Percentiles rank a stretch among this genome's conserved stretches.
phyloP scores from a whole-genome alignment of 495 filamentous ascomycete genomes.

The Penicillium pulvis region DNA sequence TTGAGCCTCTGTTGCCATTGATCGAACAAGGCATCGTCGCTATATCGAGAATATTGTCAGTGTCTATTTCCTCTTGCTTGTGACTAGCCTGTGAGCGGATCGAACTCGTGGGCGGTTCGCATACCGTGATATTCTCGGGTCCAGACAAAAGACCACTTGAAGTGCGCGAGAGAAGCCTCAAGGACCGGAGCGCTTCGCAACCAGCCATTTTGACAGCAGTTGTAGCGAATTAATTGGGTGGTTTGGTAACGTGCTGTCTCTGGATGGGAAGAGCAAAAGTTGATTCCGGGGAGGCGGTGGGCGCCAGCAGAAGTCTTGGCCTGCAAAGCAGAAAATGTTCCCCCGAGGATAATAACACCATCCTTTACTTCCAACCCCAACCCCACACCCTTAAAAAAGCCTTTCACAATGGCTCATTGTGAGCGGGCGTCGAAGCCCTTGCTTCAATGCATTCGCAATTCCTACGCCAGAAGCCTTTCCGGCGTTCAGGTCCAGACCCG shows the following conservation, averaged over 20 bases:
- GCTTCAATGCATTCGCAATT: conserved; percentile 61
- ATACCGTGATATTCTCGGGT: conserved; percentile 51
- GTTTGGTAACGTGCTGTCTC: conserved; percentile 22
- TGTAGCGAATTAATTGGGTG: conserved; percentile 6
- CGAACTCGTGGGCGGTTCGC: conserved; percentile 14
- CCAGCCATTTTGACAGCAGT: conserved; percentile 39
- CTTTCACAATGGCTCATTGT: conserved; percentile 63
- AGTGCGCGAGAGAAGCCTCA: conserved; percentile 47
- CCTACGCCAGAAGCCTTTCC: conserved; percentile 37
- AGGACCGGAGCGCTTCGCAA: conserved; percentile 36
- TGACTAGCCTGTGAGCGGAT: not conserved
- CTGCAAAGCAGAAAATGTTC: conserved; percentile 42
- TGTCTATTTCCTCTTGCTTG: not conserved
- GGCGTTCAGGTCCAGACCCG: conserved; percentile 39
- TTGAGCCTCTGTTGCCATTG: conserved; percentile 76
- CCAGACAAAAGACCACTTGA: conserved; percentile 44
- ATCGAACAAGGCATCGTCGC: conserved; percentile 61
- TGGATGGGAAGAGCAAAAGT: conserved; percentile 40
- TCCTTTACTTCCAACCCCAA: conserved; percentile 20
- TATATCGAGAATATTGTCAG: conserved; percentile 21
- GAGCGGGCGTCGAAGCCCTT: conserved; percentile 69
- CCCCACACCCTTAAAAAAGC: conserved; percentile 13
- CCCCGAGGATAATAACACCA: conserved; percentile 35
- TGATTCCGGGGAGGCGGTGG: conserved; percentile 37
- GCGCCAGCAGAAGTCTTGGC: conserved; percentile 42